Evolutionary conservation across 2,329 filamentous ascomycete species (phyloP), one percentile per base, ranked within the genome.

Genomic region (Aplosporella prunicola): DNA sequence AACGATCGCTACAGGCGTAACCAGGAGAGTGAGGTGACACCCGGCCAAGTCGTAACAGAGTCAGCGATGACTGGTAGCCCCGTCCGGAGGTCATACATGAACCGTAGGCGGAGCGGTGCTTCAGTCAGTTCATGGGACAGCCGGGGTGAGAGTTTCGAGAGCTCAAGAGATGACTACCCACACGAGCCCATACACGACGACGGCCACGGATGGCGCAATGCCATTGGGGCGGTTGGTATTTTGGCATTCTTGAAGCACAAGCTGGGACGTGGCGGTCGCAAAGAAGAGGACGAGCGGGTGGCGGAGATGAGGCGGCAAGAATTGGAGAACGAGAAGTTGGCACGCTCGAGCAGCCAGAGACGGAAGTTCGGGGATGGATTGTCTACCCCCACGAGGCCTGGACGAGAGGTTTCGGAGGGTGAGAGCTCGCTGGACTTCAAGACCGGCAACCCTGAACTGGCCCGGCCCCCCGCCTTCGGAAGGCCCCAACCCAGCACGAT

Each of bases 341-440:
- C 66, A 32, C 64, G 72, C 47, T 61, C 61, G 37, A 68, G 71
- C 42, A 74, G 72, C 23, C 70, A 51, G 17, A 52, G 71, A n/a
- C 74, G 77, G 15, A 69, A 69, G 47, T 85, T 75, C 43, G 81
- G 76, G 18, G 82, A 87, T 52, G 79, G 79, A 13, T 30, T 40
- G 15, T 49, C 52, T n/a, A 51, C 55, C 3, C 44, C 44, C 7
- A 45, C 50, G 30, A 51, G 51, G 33, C 39, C 38, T 32, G 45
- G 49, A 20, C 46, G 54, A 26, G 51, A 51, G 9, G 47, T 49
- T 20, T 61, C 58, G 7, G 61, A 67, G 9, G 57, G 65, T n/a
- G 53, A 63, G 15, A 61, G 63, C n/a, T 59, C 65, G 27, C 60
- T 52, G 27, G 61, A 60, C 5, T 51, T 66, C 20, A 53, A 53